Conservation (phyloP, 495 filamentous ascomycete species). For the Hyaloscypha finlandica region DNA sequence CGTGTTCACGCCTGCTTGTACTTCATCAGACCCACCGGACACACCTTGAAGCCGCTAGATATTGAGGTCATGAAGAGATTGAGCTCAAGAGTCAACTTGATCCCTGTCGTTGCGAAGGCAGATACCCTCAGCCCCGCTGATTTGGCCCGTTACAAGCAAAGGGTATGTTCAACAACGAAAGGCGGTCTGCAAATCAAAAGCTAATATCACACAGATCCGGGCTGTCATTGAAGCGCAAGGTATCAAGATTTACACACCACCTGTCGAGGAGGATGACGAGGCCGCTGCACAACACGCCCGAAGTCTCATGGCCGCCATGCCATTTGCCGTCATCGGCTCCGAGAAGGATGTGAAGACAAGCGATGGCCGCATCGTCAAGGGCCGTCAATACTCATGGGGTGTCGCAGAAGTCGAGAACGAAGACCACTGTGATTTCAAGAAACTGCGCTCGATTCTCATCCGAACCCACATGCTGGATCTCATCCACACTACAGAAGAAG, state of each 20-base stretch:
- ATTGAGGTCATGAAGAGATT: conserved; percentile 99
- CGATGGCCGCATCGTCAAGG: conserved; percentile 95
- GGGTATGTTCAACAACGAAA: conserved; percentile 53
- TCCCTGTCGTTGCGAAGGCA: conserved; percentile 97
- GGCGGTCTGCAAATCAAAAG: neutral
- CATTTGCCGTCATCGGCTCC: conserved; percentile 96
- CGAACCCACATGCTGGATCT: conserved; percentile 99
- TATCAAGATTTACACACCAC: conserved; percentile 99
- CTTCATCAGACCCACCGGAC: conserved; percentile 97
- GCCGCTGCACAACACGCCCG: conserved; percentile 91
- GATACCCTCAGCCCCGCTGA: conserved; percentile 94
- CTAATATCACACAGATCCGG: conserved; percentile 65
- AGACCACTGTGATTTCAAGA: conserved; percentile 99
- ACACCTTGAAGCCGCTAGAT: conserved; percentile 97
- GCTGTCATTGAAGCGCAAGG: conserved; percentile 96
- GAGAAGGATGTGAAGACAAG: conserved; percentile 98
- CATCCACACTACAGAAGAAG: conserved; percentile 98
- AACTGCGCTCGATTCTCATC: conserved; percentile 97
- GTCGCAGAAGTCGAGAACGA: conserved; percentile 99
- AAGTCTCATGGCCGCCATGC: conserved; percentile 93
- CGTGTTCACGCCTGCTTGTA: conserved; percentile 98
- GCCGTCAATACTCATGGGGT: conserved; percentile 98
- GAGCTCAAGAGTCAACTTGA: conserved; percentile 95
- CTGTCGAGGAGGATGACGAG: conserved; percentile 97
- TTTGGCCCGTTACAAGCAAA: conserved; percentile 87